Conservation (phyloP, 1,284 basidiomycete species). For the Leccinum olivaceoglutinosum region DNA sequence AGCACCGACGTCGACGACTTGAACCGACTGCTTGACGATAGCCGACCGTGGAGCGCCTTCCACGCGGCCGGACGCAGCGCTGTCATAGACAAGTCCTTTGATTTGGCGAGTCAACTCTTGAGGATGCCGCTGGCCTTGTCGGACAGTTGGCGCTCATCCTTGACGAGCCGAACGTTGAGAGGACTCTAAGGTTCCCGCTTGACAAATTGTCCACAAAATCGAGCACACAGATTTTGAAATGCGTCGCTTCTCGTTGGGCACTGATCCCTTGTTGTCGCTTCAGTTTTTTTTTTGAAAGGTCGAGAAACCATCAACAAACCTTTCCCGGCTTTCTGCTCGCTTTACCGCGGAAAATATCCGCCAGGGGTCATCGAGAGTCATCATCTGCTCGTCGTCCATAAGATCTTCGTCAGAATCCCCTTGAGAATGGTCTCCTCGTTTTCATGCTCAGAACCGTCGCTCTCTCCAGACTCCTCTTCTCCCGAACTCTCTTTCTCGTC, state of each 20-base stretch:
- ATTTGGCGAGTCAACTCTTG: constrained; percentile 67
- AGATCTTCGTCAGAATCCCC: constrained; percentile 60
- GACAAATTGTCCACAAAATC: constrained; percentile 85
- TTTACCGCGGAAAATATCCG: constrained; percentile 80
- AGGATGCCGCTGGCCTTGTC: constrained; percentile 83
- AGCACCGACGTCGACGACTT: constrained; percentile 41
- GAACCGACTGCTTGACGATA: constrained; percentile 41
- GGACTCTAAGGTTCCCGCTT: constrained; percentile 71
- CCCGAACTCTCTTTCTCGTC: constrained; percentile 37
- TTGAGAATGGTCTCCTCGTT: constrained; percentile 41
- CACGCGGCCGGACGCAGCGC: constrained; percentile 32
- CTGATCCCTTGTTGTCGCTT: constrained; percentile 38
- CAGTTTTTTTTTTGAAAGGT: not conserved
- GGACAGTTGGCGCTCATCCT: constrained; percentile 80
- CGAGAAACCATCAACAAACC: constrained; percentile 36
- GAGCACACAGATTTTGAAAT: constrained; percentile 93
- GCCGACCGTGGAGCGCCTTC: constrained; percentile 30
- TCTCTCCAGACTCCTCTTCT: constrained; percentile 29
- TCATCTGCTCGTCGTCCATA: constrained; percentile 97
- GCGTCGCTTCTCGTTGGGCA: constrained; percentile 78
- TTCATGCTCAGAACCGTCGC: constrained; percentile 36
- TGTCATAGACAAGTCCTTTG: constrained; percentile 58
- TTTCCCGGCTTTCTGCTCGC: constrained; percentile 58
- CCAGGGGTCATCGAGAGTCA: constrained; percentile 90
- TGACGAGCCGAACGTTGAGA: constrained; percentile 62